Conservation (phyloP, 1,284 basidiomycete species). For the Leccinum angustisporum region DNA sequence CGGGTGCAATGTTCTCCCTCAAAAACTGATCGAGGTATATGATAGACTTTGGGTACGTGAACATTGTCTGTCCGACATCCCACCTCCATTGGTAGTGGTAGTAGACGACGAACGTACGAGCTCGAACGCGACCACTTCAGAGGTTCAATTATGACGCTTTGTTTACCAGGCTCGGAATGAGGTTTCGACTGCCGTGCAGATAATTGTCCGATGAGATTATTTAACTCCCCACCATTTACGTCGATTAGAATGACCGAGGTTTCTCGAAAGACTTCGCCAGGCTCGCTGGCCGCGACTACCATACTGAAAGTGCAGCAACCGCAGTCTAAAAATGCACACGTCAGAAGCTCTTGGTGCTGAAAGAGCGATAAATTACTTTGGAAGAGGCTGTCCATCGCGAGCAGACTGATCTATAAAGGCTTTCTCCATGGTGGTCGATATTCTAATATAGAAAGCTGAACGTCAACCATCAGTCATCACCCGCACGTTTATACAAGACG, state of each 20-base stretch:
- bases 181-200: conserved; percentile 45
- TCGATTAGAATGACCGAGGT: conserved; percentile 43
- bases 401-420: conserved; percentile 32
- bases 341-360: not conserved
- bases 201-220: conserved; percentile 61
- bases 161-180: conserved; percentile 28
- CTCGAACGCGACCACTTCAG: conserved; percentile 62
- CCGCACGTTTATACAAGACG: not conserved
- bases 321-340: conserved; percentile 19
- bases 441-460: conserved; percentile 39
- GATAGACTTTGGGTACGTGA: conserved; percentile 56
- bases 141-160: conserved; percentile 58
- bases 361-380: conserved; percentile 28
- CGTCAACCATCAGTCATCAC: conserved; percentile 1
- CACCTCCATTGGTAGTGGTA: conserved; percentile 19
- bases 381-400: conserved; percentile 22
- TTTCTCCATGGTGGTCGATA: conserved; percentile 38
- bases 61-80: conserved; percentile 41
- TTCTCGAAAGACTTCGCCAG: conserved; percentile 34
- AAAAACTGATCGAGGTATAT: conserved; percentile 73
- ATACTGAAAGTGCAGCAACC: conserved; percentile 45
- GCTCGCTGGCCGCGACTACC: conserved; percentile 36
- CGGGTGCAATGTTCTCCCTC: conserved; percentile 51
- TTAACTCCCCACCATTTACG: conserved; percentile 39
- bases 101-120: conserved; percentile 35